phyloP scores from a whole-genome alignment of 2,329 filamentous ascomycete genomes.

The Didymella lethalis region DNA sequence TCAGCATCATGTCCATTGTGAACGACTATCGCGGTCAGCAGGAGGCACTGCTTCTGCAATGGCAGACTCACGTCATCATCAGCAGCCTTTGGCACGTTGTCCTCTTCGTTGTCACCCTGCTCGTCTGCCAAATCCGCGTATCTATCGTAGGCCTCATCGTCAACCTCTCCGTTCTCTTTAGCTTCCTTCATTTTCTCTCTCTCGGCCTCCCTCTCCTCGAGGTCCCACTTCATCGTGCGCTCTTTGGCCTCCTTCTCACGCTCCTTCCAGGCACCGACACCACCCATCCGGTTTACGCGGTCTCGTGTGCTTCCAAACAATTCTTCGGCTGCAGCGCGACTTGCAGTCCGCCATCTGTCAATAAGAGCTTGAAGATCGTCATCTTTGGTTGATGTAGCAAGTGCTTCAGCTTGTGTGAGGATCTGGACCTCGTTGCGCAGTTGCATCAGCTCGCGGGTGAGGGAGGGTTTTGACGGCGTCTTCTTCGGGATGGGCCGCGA shows the following conservation, averaged over 20 bases:
- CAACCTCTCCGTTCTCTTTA: constrained; percentile 41
- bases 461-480: constrained; percentile 32
- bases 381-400: constrained; percentile 53
- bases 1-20: constrained; percentile 75
- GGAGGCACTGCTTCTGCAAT: not conserved
- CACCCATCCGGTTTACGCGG: constrained; percentile 69
- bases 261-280: constrained; percentile 63
- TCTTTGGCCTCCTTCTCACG: constrained; percentile 47
- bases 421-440: constrained; percentile 52
- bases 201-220: constrained; percentile 47
- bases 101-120: constrained; percentile 53
- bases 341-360: constrained; percentile 67
- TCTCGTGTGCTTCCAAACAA: constrained; percentile 68
- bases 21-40: constrained; percentile 58
- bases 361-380: constrained; percentile 65
- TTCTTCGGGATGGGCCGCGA: constrained; percentile 27
- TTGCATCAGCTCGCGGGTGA: constrained; percentile 44
- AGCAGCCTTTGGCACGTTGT: constrained; percentile 35
- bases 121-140: constrained; percentile 51
- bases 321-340: constrained; percentile 71
- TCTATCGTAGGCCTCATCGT: constrained; percentile 59
- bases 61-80: constrained; percentile 50
- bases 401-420: constrained; percentile 52
- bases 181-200: constrained; percentile 56
- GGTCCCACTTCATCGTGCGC: constrained; percentile 49